Percentiles rank a stretch among this genome's conserved stretches.
These are phyloP conservation scores for Xylariaceae sp. DNA, from an alignment of 2,329 filamentous ascomycete species.

Conservation along the genomic window DNA sequence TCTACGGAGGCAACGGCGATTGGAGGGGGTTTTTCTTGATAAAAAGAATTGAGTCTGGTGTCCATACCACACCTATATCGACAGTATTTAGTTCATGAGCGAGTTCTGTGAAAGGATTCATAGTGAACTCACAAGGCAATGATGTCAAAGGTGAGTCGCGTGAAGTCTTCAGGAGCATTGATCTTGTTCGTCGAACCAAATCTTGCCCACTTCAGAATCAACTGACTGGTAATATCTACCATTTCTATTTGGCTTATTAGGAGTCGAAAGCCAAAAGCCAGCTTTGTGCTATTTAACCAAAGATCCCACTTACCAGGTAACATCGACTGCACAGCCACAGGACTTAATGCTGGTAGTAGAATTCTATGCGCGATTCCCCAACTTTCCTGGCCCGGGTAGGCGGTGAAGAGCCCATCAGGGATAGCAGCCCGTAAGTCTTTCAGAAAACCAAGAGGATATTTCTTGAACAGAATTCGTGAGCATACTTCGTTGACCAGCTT, in stretches of 20 bases:
- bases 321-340: slow-evolving; percentile 2
- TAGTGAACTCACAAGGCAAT: slow-evolving; percentile 3
- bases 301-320: slow-evolving; percentile 1
- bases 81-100: no score
- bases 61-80: no score
- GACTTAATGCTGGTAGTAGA: neutral
- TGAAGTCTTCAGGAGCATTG: slow-evolving; percentile 1
- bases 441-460: slow-evolving; percentile 3
- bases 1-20: neutral
- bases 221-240: slow-evolving; percentile 2
- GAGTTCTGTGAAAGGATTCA: no score
- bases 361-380: slow-evolving; percentile 8
- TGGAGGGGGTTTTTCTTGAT: neutral
- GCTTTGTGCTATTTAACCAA: neutral
- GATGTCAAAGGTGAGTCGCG: slow-evolving; percentile 5
- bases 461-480: slow-evolving; percentile 1
- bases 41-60: slow-evolving; percentile 5
- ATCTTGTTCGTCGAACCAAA: slow-evolving; percentile 1
- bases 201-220: slow-evolving; percentile 7
- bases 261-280: neutral
- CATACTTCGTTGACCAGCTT: slow-evolving; percentile 8
- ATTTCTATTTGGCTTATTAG: neutral
- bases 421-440: neutral
- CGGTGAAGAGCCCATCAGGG: slow-evolving; percentile 3
- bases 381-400: slow-evolving; percentile 4